Conservation (phyloP, 257 asterid genomes). For the Voacanga thouarsii region DNA sequence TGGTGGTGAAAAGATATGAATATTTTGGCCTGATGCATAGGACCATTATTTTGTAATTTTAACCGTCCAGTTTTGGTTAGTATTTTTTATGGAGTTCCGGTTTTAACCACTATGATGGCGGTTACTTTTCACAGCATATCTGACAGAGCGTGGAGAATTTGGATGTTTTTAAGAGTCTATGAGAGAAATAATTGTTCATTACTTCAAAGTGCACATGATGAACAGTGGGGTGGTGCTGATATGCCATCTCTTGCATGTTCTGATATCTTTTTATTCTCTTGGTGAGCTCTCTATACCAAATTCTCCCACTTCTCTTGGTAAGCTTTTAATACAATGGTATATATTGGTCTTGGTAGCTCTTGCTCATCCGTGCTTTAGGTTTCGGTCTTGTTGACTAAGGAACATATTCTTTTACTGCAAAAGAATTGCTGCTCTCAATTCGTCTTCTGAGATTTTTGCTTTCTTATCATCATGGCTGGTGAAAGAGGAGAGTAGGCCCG, state of each 20-base stretch:
- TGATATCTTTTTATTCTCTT: background rate
- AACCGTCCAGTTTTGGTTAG: conserved; percentile 19
- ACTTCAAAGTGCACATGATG: background rate
- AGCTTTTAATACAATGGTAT: no score
- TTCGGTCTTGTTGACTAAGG: background rate
- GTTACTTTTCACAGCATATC: conserved; percentile 12
- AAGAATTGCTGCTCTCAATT: background rate
- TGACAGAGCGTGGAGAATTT: background rate
- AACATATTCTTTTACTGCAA: background rate
- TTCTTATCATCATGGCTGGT: background rate
- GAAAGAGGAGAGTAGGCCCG: background rate
- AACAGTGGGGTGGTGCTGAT: background rate
- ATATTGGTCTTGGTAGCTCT: background rate
- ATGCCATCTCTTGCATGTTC: background rate
- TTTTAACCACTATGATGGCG: conserved; percentile 11
- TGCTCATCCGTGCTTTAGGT: background rate
- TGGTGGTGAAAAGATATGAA: conserved; percentile 20
- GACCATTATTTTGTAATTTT: conserved; percentile 33
- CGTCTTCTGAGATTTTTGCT: background rate
- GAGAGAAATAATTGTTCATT: conserved; percentile 5
- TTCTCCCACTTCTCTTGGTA: no score
- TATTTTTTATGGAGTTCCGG: conserved; percentile 18
- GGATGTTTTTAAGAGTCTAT: conserved; percentile 6
- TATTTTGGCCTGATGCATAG: conserved; percentile 33
- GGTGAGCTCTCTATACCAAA: background rate